Conservation (phyloP, 2,329 filamentous ascomycete genomes). For the Fusarium dimerum region DNA sequence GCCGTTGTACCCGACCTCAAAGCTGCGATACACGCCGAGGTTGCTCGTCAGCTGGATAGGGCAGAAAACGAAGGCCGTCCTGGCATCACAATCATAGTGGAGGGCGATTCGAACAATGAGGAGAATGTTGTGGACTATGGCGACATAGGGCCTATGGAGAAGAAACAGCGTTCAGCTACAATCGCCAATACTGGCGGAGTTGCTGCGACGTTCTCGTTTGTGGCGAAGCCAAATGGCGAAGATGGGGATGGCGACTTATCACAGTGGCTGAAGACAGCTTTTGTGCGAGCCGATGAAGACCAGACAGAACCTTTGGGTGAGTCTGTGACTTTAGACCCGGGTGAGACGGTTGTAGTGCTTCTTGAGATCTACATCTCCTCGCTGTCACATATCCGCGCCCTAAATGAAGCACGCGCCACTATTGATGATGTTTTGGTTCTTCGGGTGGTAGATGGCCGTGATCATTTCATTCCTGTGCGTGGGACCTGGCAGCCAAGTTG, state of each 20-base stretch:
- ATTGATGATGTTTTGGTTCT: slow-evolving; percentile 89
- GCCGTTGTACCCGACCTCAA: slow-evolving; percentile 84
- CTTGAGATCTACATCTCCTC: slow-evolving; percentile 68
- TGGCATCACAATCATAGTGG: slow-evolving; percentile 78
- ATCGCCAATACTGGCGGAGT: slow-evolving; percentile 92
- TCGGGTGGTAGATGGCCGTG: slow-evolving; percentile 78
- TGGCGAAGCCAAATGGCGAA: slow-evolving; percentile 64
- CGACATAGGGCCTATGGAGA: slow-evolving; percentile 67
- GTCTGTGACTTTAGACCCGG: slow-evolving; percentile 74
- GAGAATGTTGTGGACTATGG: slow-evolving; percentile 73
- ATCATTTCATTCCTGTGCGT: slow-evolving; percentile 85
- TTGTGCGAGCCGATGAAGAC: slow-evolving; percentile 49
- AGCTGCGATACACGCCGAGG: slow-evolving; percentile 79
- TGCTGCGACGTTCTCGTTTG: slow-evolving; percentile 75
- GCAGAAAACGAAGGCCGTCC: slow-evolving; percentile 90
- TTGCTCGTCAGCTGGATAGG: slow-evolving; percentile 84
- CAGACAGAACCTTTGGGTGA: slow-evolving; percentile 35
- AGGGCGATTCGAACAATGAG: slow-evolving; percentile 51
- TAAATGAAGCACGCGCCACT: slow-evolving; percentile 67
- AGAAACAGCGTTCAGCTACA: slow-evolving; percentile 68
- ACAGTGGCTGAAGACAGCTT: slow-evolving; percentile 70
- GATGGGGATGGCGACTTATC: slow-evolving; percentile 45
- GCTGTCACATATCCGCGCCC: slow-evolving; percentile 61
- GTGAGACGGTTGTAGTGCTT: slow-evolving; percentile 74
- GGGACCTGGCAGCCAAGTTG: slow-evolving; percentile 79